These are phyloP conservation scores for Skeletonema menzelii DNA, from an alignment of 108 stramenopile species.

Conservation along the genomic window DNA sequence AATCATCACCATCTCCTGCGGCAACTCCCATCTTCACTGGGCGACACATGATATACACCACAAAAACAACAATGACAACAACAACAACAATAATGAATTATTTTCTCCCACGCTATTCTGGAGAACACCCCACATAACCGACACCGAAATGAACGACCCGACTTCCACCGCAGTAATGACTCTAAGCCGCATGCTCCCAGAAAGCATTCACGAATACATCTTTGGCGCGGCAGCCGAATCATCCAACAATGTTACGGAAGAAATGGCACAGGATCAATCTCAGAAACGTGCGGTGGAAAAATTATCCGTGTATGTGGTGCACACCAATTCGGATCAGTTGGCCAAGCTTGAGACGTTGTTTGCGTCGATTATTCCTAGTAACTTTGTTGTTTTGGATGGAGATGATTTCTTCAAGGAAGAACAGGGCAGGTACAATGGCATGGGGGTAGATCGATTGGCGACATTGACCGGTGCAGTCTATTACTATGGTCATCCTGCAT, in stretches of 20 bases:
- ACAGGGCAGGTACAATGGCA: conserved; percentile 62
- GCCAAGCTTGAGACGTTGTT: conserved; percentile 35
- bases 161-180: background rate
- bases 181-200: conserved; percentile 33
- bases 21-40: conserved; percentile 76
- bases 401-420: conserved; percentile 66
- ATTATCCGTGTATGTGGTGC: conserved; percentile 60
- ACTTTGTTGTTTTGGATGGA: conserved; percentile 48
- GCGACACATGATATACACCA: conserved; percentile 50
- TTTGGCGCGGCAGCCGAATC: conserved; percentile 24
- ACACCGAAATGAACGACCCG: background rate
- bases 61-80: background rate
- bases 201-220: conserved; percentile 35
- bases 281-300: conserved; percentile 8
- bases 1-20: conserved; percentile 44
- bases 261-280: conserved; percentile 13
- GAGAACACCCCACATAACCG: conserved; percentile 45
- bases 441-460: conserved; percentile 77
- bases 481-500: conserved; percentile 45
- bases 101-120: conserved; percentile 64
- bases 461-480: conserved; percentile 50
- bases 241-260: conserved; percentile 20
- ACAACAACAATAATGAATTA: conserved; percentile 2
- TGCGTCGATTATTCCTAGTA: conserved; percentile 49
- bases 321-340: conserved; percentile 53